A percentile compares a stretch with the other conserved stretches of the same genome.
Conservation (phyloP, 176 grass and related monocot genomes). For the Cenchrus fungigraminus region DNA sequence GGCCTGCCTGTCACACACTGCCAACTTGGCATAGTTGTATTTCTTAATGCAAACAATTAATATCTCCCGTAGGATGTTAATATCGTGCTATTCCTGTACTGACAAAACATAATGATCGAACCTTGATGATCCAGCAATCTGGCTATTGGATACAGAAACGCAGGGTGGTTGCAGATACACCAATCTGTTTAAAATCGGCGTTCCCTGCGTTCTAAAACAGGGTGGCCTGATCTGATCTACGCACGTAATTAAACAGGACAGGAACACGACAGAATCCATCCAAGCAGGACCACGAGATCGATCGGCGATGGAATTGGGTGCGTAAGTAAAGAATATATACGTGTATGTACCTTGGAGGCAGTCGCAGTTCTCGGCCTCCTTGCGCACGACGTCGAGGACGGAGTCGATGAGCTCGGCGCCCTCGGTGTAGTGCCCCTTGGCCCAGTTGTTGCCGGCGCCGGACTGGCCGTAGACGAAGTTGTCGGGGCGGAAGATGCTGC, state of each 20-base stretch:
- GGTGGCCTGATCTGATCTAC: background rate
- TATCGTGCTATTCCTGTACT: background rate
- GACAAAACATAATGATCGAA: background rate
- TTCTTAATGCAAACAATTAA: background rate
- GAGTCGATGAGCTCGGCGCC: conserved; percentile 82
- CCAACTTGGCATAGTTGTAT: conserved; percentile 13
- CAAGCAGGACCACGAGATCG: background rate
- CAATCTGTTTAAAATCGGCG: too few species aligned
- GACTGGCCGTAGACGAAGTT: conserved; percentile 91
- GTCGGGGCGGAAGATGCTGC: conserved; percentile 76
- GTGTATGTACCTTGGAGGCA: conserved; percentile 64
- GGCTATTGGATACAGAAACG: background rate
- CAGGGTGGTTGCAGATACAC: background rate
- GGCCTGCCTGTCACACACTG: conserved; percentile 4
- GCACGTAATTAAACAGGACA: too few species aligned
- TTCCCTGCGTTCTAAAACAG: too few species aligned
- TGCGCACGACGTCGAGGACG: conserved; percentile 82
- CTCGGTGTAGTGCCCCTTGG: conserved; percentile 84
- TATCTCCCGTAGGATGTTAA: background rate
- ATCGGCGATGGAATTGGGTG: too few species aligned
- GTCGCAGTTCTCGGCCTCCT: conserved; percentile 83
- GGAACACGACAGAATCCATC: background rate
- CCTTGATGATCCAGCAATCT: background rate
- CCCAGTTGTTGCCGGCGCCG: conserved; percentile 89
- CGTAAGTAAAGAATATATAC: too few species aligned